Percentiles rank a stretch among this genome's conserved stretches.
These are phyloP conservation scores for Ganoderma boninense DNA, from an alignment of 1,284 basidiomycete species.

Conservation along the genomic window DNA sequence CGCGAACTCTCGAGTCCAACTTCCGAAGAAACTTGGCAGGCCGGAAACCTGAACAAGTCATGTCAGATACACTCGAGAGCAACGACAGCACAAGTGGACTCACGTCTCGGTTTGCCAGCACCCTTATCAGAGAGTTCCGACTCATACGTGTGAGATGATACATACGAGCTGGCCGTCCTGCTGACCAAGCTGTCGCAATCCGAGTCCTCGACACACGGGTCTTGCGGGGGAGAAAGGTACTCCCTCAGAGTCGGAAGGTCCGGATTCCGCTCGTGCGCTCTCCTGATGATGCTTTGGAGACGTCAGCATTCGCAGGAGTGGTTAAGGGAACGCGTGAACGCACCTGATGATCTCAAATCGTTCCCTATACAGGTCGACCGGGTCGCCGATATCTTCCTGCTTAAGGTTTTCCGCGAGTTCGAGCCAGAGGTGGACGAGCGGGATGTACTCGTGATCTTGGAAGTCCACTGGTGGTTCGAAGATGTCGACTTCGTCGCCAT, in stretches of 20 bases:
- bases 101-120: not conserved
- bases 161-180: not conserved
- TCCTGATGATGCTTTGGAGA: not conserved
- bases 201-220: not conserved
- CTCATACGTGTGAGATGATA: not conserved
- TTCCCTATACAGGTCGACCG: constrained; percentile 4
- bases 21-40: not conserved
- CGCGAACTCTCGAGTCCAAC: not conserved
- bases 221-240: not conserved
- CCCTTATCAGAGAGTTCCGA: not conserved
- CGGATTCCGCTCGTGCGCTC: not conserved
- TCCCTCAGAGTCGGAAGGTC: not conserved
- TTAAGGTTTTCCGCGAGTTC: constrained; percentile 5
- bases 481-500: not conserved
- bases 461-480: not conserved
- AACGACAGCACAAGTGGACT: not conserved
- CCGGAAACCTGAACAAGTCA: not conserved
- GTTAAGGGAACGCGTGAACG: no score
- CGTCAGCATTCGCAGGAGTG: not conserved
- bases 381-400: not conserved
- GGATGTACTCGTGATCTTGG: not conserved
- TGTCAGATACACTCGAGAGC: not conserved
- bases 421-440: constrained; percentile 1
- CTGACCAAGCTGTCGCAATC: not conserved
- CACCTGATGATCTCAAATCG: not conserved